A percentile compares a stretch with the other conserved stretches of the same genome.
Conservation (phyloP, 1,284 basidiomycete genomes). For the Ustilago trichophora region DNA sequence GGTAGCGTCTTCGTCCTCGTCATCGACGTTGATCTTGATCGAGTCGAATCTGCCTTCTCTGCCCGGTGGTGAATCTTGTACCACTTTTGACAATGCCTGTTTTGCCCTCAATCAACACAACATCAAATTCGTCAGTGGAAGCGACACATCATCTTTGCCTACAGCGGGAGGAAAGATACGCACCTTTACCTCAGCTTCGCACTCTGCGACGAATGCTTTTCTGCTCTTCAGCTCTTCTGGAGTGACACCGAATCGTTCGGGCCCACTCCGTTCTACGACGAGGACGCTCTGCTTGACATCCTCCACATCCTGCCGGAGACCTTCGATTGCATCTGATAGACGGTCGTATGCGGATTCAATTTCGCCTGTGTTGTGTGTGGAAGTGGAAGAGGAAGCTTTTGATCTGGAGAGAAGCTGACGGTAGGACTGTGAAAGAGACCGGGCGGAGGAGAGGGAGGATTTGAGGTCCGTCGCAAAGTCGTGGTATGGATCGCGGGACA, state of each 20-base stretch:
- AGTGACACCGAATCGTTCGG: constrained; percentile 57
- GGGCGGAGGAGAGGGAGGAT: constrained; percentile 45
- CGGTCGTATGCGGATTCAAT: constrained; percentile 43
- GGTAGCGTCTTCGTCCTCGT: constrained; percentile 48
- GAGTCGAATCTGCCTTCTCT: constrained; percentile 19
- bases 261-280: constrained; percentile 58
- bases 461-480: constrained; percentile 61
- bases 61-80: constrained; percentile 14
- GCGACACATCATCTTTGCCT: too few species aligned
- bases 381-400: background rate
- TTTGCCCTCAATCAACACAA: background rate
- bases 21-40: constrained; percentile 39
- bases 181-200: constrained; percentile 51
- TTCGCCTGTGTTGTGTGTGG: constrained; percentile 5
- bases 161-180: too few species aligned
- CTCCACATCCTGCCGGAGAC: constrained; percentile 55
- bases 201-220: constrained; percentile 48
- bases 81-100: constrained; percentile 29
- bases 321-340: constrained; percentile 50
- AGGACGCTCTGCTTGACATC: constrained; percentile 61
- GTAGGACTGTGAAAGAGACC: constrained; percentile 42
- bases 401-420: constrained; percentile 25
- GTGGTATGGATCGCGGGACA: constrained; percentile 64
- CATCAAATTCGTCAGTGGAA: background rate
- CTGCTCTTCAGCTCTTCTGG: constrained; percentile 47